Evolutionary conservation across 768 basidiomycete genomes (phyloP), one percentile per base, ranked within the genome.

Genomic region (Gloeostereum incarnatum): DNA sequence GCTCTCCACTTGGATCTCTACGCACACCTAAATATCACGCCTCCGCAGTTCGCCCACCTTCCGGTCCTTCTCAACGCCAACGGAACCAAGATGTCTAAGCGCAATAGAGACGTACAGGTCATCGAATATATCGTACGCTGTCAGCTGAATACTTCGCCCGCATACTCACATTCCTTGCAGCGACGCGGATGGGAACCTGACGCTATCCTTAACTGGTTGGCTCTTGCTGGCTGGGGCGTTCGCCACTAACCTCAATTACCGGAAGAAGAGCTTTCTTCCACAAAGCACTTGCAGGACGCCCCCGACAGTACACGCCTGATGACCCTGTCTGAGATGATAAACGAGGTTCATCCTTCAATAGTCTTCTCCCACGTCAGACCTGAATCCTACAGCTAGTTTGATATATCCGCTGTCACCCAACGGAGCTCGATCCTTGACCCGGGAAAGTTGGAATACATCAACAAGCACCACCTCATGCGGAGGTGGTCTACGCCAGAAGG

Each of bases 21-120:
- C 51, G 72, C 82, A 1, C 78, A 78, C 5, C 71, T 99, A 16
- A 71, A 69, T 1, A 62, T 91, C 31, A 51, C 61, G 6, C 70
- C 81, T 0, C 96, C 96, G 0, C 60, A 76, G 46, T 99, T 92
- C 48, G 94, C 82, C 0, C 96, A 99, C 54, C 66, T 98, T 2
- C 94, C 96, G 0, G 69, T 98, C 24, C 66, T 99, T 2, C 65
- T 96, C 19, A 97, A 98, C 48, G 65, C 79, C 0, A 89, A 97
- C 54, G 91, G 92, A 0, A 73, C 79, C 5, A 99, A 99, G 55
- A 88, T 99, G 76, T 91, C 87, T 9, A 99, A 98, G 55, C 73
- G 96, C 10, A 81, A 84, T 25, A 92, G 90, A 4, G 89, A 94
- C 49, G 90, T 92, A 1, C 72, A 75, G 24, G 90, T 96, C 5